phyloP scores from a whole-genome alignment of 1,139 yeast species.

The Suhomyces maxii region DNA sequence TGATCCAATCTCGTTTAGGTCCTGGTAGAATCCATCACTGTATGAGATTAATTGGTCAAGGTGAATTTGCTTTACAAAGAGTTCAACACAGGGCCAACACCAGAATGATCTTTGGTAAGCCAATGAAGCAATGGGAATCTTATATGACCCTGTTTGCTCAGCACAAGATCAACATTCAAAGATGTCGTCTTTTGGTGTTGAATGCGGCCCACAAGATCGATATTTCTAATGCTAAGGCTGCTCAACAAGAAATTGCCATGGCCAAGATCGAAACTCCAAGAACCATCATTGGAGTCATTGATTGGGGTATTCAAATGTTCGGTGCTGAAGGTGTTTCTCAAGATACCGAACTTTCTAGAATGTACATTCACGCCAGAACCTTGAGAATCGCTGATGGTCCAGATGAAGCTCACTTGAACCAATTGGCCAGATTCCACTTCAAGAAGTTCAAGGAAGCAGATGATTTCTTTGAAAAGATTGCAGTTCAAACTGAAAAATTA shows the following conservation, averaged over 20 bases:
- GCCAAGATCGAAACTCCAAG: constrained; percentile 71
- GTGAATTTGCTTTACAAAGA: constrained; percentile 57
- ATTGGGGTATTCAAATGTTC: constrained; percentile 68
- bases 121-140: constrained; percentile 54
- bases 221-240: constrained; percentile 53
- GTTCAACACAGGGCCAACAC: constrained; percentile 56
- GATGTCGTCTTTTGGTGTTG: constrained; percentile 58
- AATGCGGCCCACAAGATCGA: constrained; percentile 70
- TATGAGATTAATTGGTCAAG: constrained; percentile 68
- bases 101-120: constrained; percentile 58
- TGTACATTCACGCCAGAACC: constrained; percentile 59
- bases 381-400: constrained; percentile 76
- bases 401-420: constrained; percentile 68
- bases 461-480: constrained; percentile 31
- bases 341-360: constrained; percentile 60
- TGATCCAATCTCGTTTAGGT: constrained; percentile 69
- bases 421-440: constrained; percentile 52
- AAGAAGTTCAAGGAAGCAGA: constrained; percentile 35
- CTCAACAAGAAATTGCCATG: constrained; percentile 62
- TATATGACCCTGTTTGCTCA: constrained; percentile 56
- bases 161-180: constrained; percentile 57
- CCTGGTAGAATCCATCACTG: constrained; percentile 78
- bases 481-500: constrained; percentile 21
- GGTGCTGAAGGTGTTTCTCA: constrained; percentile 73
- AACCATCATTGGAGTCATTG: constrained; percentile 52